These are phyloP conservation scores for Colletotrichum coccodes DNA, from an alignment of 2,329 filamentous ascomycete species.

Conservation along the genomic window DNA sequence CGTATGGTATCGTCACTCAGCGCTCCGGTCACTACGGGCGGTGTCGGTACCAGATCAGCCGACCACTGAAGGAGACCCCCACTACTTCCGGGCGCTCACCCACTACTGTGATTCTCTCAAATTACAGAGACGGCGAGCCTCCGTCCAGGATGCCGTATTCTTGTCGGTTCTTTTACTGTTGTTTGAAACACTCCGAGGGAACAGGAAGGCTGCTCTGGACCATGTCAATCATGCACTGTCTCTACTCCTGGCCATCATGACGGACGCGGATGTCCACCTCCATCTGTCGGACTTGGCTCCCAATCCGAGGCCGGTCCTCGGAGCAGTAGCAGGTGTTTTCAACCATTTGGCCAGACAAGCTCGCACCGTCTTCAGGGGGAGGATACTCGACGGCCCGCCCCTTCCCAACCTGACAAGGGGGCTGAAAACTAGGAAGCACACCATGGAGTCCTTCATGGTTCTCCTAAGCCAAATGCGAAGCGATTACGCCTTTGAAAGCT, in stretches of 20 bases:
- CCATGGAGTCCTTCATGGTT: slow-evolving; percentile 39
- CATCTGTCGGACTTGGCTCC: slow-evolving; percentile 34
- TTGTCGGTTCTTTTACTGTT: slow-evolving; percentile 43
- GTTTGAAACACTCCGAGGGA: slow-evolving; percentile 44
- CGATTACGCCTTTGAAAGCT: slow-evolving; percentile 10
- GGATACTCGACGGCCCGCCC: slow-evolving; percentile 34
- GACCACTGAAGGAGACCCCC: slow-evolving; percentile 25
- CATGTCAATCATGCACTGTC: slow-evolving; percentile 49
- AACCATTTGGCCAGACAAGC: slow-evolving; percentile 35
- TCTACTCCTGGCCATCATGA: slow-evolving; percentile 44
- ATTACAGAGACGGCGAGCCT: slow-evolving; percentile 38
- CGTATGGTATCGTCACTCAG: slow-evolving; percentile 36
- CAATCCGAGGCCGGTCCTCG: slow-evolving; percentile 38
- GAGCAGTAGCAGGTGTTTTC: slow-evolving; percentile 38
- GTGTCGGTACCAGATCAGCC: slow-evolving; percentile 12
- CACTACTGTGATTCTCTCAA: slow-evolving; percentile 48
- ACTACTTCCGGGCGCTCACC: slow-evolving; percentile 46
- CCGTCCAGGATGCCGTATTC: slow-evolving; percentile 42
- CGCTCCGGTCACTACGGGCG: slow-evolving; percentile 13
- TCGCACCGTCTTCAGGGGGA: slow-evolving; percentile 36
- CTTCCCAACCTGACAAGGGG: slow-evolving; percentile 38
- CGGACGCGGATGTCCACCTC: slow-evolving; percentile 34
- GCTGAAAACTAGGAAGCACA: slow-evolving; percentile 35
- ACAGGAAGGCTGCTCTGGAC: slow-evolving; percentile 43
- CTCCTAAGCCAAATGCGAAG: slow-evolving; percentile 37